Percentiles rank a stretch among this genome's conserved stretches.
Evolutionary conservation across 768 basidiomycete genomes (phyloP).

Genomic region (Mycena rosella): DNA sequence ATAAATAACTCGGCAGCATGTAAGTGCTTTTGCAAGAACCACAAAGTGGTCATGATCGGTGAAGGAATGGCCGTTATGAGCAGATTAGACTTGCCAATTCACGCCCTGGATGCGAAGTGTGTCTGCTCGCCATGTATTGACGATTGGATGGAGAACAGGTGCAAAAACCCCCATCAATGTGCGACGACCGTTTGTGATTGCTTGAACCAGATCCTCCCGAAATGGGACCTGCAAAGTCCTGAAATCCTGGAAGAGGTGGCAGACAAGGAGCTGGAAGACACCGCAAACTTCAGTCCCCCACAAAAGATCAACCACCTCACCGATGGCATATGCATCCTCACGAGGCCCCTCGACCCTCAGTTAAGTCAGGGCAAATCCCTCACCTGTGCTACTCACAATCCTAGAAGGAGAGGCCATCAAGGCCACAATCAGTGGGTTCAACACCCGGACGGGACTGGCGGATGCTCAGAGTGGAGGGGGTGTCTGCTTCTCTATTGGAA

Average conservation of each 20-base stretch:
- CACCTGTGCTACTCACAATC: background rate
- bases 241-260: background rate
- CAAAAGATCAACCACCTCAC: background rate
- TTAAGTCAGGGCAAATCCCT: too few relatives aligned
- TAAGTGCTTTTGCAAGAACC: constrained; percentile 15
- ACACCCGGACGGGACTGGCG: background rate
- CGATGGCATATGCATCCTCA: constrained; percentile 13
- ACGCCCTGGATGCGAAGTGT: background rate
- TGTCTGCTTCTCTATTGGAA: background rate
- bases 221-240: constrained; percentile 1
- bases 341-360: too few relatives aligned
- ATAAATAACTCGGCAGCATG: background rate
- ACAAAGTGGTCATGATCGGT: background rate
- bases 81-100: background rate
- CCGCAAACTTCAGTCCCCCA: background rate
- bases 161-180: constrained; percentile 21
- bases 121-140: background rate
- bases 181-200: background rate
- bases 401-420: background rate
- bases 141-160: background rate
- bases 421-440: background rate
- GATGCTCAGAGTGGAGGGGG: background rate
- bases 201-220: constrained; percentile 1
- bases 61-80: background rate
- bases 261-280: background rate